Conservation (phyloP, 805 yeast genomes). For the Saccharomycopsis guyanensis region DNA sequence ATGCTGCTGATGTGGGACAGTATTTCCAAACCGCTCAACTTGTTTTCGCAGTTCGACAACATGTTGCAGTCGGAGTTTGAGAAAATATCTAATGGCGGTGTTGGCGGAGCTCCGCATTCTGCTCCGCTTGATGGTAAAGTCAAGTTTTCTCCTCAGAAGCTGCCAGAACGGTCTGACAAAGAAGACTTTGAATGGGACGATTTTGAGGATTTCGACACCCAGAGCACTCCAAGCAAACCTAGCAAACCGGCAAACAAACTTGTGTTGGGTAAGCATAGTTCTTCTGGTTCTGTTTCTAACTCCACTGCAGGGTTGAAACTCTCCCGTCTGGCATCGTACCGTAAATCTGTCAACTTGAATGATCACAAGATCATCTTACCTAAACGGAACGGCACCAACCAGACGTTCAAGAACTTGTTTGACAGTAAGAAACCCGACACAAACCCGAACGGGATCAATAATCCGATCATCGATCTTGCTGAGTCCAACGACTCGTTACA, state of each 20-base stretch:
- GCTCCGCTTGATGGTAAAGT: too few relatives aligned
- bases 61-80: constrained; percentile 21
- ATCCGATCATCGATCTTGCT: constrained; percentile 16
- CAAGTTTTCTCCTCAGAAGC: constrained; percentile 3
- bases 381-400: constrained; percentile 1
- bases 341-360: constrained; percentile 13
- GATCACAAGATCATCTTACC: constrained; percentile 19
- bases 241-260: not conserved
- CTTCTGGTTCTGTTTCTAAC: not conserved
- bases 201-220: constrained; percentile 5
- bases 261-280: not conserved
- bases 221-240: not conserved
- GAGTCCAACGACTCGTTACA: constrained; percentile 13
- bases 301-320: constrained; percentile 4
- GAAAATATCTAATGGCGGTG: constrained; percentile 14
- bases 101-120: too few relatives aligned
- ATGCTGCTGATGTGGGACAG: constrained; percentile 19
- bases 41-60: constrained; percentile 18
- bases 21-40: constrained; percentile 18
- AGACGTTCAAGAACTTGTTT: not conserved
- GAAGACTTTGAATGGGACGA: constrained; percentile 10
- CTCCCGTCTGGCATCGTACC: constrained; percentile 6
- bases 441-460: constrained; percentile 11
- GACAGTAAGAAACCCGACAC: not conserved
- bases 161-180: not conserved